Conservation (phyloP, 495 filamentous ascomycete genomes). For the Penicillium lagena region DNA sequence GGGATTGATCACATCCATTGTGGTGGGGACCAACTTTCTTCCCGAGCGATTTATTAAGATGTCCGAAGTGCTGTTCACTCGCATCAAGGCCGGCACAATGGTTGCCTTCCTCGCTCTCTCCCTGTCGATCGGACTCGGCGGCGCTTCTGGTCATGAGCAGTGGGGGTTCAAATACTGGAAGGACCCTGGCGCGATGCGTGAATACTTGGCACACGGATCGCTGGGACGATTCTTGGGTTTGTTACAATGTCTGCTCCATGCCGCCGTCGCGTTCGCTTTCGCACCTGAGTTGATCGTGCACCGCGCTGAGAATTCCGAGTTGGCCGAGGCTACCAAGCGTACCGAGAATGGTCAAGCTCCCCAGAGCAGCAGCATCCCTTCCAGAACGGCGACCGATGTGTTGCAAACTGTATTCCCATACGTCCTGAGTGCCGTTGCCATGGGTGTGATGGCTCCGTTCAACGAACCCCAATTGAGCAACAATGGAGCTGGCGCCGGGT, state of each 20-base stretch:
- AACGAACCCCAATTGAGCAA: constrained; percentile 47
- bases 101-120: constrained; percentile 63
- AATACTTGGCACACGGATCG: constrained; percentile 51
- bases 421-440: constrained; percentile 49
- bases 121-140: constrained; percentile 63
- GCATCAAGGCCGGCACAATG: constrained; percentile 73
- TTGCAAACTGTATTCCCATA: constrained; percentile 49
- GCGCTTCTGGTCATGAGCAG: constrained; percentile 53
- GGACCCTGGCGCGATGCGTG: constrained; percentile 63
- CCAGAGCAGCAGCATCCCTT: constrained; percentile 13
- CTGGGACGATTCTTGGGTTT: constrained; percentile 66
- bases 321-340: constrained; percentile 21
- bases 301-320: constrained; percentile 41
- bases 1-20: constrained; percentile 59
- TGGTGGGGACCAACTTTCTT: constrained; percentile 70
- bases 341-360: constrained; percentile 1
- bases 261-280: constrained; percentile 49
- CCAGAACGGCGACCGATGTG: constrained; percentile 12
- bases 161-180: constrained; percentile 77
- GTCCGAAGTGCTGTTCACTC: constrained; percentile 71
- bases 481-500: constrained; percentile 42
- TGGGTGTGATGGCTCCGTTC: constrained; percentile 49
- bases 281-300: constrained; percentile 49
- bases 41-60: constrained; percentile 74
- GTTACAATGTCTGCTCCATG: constrained; percentile 55